Percentiles rank a stretch among this genome's conserved stretches.
phyloP scores from a whole-genome alignment of 2,329 filamentous ascomycete genomes.

The Chrysosporium queenslandicum region DNA sequence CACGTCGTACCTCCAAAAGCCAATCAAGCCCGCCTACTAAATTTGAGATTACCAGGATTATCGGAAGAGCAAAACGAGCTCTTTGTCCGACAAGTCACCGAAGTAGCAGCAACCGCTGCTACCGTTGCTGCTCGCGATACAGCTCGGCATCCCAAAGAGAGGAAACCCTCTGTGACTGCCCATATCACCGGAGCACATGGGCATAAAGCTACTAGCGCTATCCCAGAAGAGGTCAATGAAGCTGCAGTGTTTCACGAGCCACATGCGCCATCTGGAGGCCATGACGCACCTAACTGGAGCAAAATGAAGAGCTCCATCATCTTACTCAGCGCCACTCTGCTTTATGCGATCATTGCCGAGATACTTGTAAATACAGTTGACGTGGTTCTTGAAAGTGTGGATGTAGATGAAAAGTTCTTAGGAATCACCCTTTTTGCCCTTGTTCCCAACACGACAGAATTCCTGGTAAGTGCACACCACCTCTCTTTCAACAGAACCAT shows the following conservation, averaged over 20 bases:
- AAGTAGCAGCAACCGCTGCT: constrained; percentile 86
- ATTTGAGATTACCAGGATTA: constrained; percentile 48
- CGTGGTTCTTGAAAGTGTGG: constrained; percentile 79
- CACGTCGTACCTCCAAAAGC: constrained; percentile 68
- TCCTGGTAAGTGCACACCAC: constrained; percentile 54
- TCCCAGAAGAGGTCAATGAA: constrained; percentile 41
- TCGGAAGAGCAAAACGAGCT: constrained; percentile 72
- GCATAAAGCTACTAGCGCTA: constrained; percentile 31
- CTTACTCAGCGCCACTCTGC: constrained; percentile 72
- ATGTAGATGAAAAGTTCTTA: constrained; percentile 93
- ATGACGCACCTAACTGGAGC: constrained; percentile 98
- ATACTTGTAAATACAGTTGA: constrained; percentile 96
- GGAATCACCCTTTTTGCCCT: constrained; percentile 94
- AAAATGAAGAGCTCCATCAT: constrained; percentile 83
- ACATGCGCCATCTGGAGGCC: constrained; percentile 54
- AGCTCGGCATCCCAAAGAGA: constrained; percentile 38
- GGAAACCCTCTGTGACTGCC: constrained; percentile 39
- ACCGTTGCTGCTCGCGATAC: constrained; percentile 76
- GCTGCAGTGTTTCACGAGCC: constrained; percentile 22
- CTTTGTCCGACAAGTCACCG: constrained; percentile 76
- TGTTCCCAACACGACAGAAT: constrained; percentile 96
- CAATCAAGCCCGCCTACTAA: constrained; percentile 22
- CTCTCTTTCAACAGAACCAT: neutral
- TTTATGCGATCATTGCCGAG: constrained; percentile 95
- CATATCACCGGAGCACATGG: constrained; percentile 25